These are phyloP conservation scores for Novymonas esmeraldas DNA, from an alignment of 208 protist genomes.

Conservation along the genomic window DNA sequence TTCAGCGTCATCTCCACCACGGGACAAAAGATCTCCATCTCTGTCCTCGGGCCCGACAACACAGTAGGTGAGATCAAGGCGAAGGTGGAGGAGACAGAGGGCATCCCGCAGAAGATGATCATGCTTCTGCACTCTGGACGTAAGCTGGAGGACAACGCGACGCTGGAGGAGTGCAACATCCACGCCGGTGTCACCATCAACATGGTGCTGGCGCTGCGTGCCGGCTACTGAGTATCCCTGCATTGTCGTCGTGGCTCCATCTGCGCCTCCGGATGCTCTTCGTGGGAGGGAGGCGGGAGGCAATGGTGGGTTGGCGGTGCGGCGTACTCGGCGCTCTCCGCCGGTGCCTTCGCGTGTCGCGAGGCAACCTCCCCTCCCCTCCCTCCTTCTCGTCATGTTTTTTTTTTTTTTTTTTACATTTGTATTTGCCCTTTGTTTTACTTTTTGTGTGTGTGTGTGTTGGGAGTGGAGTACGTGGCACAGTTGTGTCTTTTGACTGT, in stretches of 20 bases:
- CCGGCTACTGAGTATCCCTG: conserved; percentile 23
- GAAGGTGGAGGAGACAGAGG: conserved; percentile 78
- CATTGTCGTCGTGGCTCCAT: no score
- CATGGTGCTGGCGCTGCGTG: conserved; percentile 82
- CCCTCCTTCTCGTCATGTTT: no score
- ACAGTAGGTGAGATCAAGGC: conserved; percentile 81
- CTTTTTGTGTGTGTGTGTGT: neutral
- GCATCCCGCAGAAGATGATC: conserved; percentile 83
- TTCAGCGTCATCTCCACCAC: conserved; percentile 81
- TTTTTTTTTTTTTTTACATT: neutral
- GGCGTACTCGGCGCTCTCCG: no score
- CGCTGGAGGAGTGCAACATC: conserved; percentile 65
- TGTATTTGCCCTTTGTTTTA: no score
- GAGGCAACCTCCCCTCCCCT: no score
- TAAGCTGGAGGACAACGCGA: conserved; percentile 68
- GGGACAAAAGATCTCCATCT: conserved; percentile 70
- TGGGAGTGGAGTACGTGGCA: neutral
- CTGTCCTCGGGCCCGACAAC: conserved; percentile 74
- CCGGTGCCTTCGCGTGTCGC: no score
- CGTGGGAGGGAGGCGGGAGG: neutral
- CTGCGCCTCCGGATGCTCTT: no score
- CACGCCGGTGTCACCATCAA: conserved; percentile 67
- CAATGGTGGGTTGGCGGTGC: no score
- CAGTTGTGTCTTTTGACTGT: neutral
- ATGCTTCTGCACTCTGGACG: conserved; percentile 79